Conservation (phyloP, 352 stramenopile genomes). For the Phytophthora chlamydospora region DNA sequence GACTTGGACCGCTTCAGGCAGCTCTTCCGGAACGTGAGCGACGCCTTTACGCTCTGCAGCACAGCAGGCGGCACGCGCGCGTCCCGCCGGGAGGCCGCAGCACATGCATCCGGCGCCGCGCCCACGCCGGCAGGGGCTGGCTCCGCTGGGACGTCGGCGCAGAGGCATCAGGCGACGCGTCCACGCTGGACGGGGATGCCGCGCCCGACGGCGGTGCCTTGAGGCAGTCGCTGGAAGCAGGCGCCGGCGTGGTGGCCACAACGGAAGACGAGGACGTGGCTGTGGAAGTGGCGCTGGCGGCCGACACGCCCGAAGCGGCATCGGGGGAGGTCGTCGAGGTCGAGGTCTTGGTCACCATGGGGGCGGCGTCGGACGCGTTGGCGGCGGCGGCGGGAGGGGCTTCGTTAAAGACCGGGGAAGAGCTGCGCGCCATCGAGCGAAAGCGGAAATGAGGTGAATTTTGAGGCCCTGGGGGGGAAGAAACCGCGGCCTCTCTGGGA, state of each 20-base stretch:
- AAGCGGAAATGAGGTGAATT: slow-evolving; percentile 43
- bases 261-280: slow-evolving; percentile 35
- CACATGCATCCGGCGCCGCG: too few species aligned
- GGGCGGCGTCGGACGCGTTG: slow-evolving; percentile 14
- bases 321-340: slow-evolving; percentile 32
- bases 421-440: slow-evolving; percentile 63
- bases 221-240: slow-evolving; percentile 35
- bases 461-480: slow-evolving; percentile 29
- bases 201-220: slow-evolving; percentile 18
- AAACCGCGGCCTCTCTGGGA: slow-evolving; percentile 47
- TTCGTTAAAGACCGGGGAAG: slow-evolving; percentile 69
- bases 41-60: slow-evolving; percentile 58
- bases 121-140: too few species aligned
- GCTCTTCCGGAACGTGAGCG: slow-evolving; percentile 66
- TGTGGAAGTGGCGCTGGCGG: slow-evolving; percentile 35
- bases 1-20: slow-evolving; percentile 76
- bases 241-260: slow-evolving; percentile 22
- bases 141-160: slow-evolving; percentile 14
- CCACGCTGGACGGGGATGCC: slow-evolving; percentile 27
- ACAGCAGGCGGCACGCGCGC: slow-evolving; percentile 46
- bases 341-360: slow-evolving; percentile 49
- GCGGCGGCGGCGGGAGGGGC: slow-evolving; percentile 36
- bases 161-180: slow-evolving; percentile 15
- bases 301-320: slow-evolving; percentile 35
- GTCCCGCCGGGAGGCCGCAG: too few species aligned